A percentile compares a stretch with the other conserved stretches of the same genome.
These are phyloP conservation scores for Russula lepida DNA, from an alignment of 768 basidiomycete genomes.

Conservation along the genomic window DNA sequence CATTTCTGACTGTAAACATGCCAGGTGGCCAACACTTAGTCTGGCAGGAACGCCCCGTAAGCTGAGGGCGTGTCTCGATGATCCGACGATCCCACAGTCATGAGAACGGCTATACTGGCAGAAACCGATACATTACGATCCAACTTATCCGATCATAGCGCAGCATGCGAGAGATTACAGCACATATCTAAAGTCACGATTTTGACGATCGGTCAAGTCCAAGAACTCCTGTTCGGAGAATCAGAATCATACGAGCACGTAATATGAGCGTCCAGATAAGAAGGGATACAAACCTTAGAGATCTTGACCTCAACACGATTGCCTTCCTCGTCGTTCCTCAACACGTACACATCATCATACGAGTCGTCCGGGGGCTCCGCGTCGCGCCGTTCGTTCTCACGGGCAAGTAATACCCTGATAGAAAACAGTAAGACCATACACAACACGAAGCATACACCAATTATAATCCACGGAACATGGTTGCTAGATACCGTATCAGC, in stretches of 20 bases:
- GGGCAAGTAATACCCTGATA: conserved; percentile 45
- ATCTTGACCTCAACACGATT: conserved; percentile 46
- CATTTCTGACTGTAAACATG: no score
- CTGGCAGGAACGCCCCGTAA: no score
- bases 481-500: conserved; percentile 36
- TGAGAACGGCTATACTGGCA: no score
- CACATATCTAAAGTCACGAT: conserved; percentile 66
- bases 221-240: conserved; percentile 45
- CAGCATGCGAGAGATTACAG: conserved; percentile 30
- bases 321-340: conserved; percentile 44
- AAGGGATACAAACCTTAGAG: conserved; percentile 45
- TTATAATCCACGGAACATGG: conserved; percentile 70
- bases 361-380: conserved; percentile 42
- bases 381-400: conserved; percentile 61
- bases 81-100: no score
- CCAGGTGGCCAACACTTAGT: no score
- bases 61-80: no score
- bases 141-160: background rate
- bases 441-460: conserved; percentile 50
- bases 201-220: conserved; percentile 66
- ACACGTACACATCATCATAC: conserved; percentile 57
- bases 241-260: background rate
- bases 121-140: background rate
- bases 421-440: conserved; percentile 42
- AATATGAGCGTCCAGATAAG: background rate